Evolutionary conservation across 2,329 filamentous ascomycete genomes (phyloP).

Genomic region (Calonectria crousiana): DNA sequence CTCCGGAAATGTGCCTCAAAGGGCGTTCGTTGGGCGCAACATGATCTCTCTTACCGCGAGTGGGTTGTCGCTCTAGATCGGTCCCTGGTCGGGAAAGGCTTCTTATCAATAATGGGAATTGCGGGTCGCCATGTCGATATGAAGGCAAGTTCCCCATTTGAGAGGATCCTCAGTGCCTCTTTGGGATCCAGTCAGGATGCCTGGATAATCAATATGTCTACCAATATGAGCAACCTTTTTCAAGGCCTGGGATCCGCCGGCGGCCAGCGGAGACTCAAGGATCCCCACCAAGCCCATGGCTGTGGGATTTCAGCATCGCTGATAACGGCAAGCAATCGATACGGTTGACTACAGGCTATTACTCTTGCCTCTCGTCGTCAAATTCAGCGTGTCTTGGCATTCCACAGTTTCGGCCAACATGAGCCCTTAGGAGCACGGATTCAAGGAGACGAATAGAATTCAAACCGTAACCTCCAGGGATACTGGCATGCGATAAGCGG

Average conservation of each 20-base stretch:
- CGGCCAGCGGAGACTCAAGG: constrained; percentile 11
- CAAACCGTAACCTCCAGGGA: not conserved
- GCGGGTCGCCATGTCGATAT: constrained; percentile 1
- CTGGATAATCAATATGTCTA: constrained; percentile 13
- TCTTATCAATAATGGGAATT: constrained; percentile 4
- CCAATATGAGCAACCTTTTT: constrained; percentile 9
- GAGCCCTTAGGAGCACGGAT: not conserved
- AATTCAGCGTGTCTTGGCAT: constrained; percentile 16
- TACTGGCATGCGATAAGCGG: not conserved
- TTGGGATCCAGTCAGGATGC: constrained; percentile 11
- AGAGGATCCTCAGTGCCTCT: not conserved
- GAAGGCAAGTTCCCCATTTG: not conserved
- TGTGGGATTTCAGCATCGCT: constrained; percentile 22
- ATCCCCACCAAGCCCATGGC: constrained; percentile 15
- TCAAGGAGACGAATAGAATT: not conserved
- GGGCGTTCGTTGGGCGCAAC: constrained; percentile 14
- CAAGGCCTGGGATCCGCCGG: not conserved
- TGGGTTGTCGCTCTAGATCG: not conserved
- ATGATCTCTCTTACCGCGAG: constrained; percentile 27
- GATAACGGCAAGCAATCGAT: constrained; percentile 25
- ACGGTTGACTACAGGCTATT: constrained; percentile 31
- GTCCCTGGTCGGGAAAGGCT: not conserved
- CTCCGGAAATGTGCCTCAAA: not conserved
- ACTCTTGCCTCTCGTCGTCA: not conserved
- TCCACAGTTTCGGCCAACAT: not conserved